These are phyloP conservation scores for Komagataea norvegica DNA, from an alignment of 1,139 yeast genomes.

Conservation along the genomic window DNA sequence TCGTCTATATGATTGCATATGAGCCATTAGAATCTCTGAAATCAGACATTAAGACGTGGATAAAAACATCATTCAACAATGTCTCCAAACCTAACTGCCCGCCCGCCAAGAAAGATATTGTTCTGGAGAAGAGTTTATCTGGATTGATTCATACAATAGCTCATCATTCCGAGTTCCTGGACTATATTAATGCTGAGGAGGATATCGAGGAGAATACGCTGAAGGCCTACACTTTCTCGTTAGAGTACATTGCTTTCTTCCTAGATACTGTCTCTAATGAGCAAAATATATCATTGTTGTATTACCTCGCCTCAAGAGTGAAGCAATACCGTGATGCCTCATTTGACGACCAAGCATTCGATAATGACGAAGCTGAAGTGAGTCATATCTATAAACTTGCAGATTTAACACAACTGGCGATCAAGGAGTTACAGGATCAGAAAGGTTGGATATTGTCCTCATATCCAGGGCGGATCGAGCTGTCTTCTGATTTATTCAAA, in stretches of 20 bases:
- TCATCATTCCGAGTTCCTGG: conserved; percentile 66
- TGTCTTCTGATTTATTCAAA: conserved; percentile 61
- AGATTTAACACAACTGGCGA: conserved; percentile 65
- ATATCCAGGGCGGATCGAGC: conserved; percentile 73
- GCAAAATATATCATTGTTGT: conserved; percentile 68
- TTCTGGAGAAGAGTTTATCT: conserved; percentile 60
- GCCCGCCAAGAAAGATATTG: conserved; percentile 36
- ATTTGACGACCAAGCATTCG: conserved; percentile 36
- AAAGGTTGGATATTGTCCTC: conserved; percentile 69
- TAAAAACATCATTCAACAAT: conserved; percentile 53
- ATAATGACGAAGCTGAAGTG: conserved; percentile 26
- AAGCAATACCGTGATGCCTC: conserved; percentile 71
- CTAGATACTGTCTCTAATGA: conserved; percentile 56
- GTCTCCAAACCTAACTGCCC: conserved; percentile 12
- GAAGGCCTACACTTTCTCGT: conserved; percentile 47
- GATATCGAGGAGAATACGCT: conserved; percentile 26
- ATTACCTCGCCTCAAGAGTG: conserved; percentile 71
- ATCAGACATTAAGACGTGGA: conserved; percentile 62
- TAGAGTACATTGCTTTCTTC: conserved; percentile 56
- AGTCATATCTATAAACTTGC: conserved; percentile 58
- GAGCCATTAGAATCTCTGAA: conserved; percentile 58
- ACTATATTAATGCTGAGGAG: conserved; percentile 32
- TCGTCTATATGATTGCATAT: conserved; percentile 69
- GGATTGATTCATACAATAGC: conserved; percentile 67
- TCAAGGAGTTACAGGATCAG: conserved; percentile 53